Evolutionary conservation across 2,329 filamentous ascomycete genomes (phyloP).

Genomic region (Ascochyta viciae-villosae): DNA sequence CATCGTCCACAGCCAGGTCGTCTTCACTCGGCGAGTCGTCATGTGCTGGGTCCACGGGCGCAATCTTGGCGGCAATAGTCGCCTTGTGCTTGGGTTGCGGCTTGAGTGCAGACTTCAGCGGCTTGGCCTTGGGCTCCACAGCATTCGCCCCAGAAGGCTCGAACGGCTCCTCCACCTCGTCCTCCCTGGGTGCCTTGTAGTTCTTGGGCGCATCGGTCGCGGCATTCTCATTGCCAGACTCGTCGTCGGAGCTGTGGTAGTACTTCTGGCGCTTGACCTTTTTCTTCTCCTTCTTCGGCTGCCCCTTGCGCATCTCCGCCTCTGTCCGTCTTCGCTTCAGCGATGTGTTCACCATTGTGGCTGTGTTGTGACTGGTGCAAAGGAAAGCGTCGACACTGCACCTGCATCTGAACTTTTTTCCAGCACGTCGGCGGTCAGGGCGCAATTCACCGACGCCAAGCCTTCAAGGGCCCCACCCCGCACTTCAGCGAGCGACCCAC

Average conservation of each 20-base stretch:
- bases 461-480: conserved; percentile 25
- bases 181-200: conserved; percentile 59
- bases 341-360: conserved; percentile 49
- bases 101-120: conserved; percentile 21
- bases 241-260: conserved; percentile 71
- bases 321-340: conserved; percentile 66
- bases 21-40: conserved; percentile 36
- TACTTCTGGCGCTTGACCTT: conserved; percentile 68
- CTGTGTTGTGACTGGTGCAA: conserved; percentile 5
- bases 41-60: conserved; percentile 39
- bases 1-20: conserved; percentile 16
- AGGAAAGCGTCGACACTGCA: not conserved
- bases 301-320: conserved; percentile 63
- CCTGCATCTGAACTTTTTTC: conserved; percentile 18
- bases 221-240: conserved; percentile 59
- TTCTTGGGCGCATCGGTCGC: conserved; percentile 45
- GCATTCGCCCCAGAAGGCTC: conserved; percentile 35
- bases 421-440: conserved; percentile 30
- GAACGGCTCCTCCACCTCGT: conserved; percentile 48
- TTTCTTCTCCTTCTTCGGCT: conserved; percentile 60
- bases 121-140: conserved; percentile 25
- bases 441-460: conserved; percentile 37
- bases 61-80: conserved; percentile 33
- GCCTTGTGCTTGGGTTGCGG: conserved; percentile 33
- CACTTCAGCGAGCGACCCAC: conserved; percentile 20